Evolutionary conservation across 1,284 basidiomycete species (phyloP), one percentile per base, ranked within the genome.

Genomic region (Coriolopsis trogii): DNA sequence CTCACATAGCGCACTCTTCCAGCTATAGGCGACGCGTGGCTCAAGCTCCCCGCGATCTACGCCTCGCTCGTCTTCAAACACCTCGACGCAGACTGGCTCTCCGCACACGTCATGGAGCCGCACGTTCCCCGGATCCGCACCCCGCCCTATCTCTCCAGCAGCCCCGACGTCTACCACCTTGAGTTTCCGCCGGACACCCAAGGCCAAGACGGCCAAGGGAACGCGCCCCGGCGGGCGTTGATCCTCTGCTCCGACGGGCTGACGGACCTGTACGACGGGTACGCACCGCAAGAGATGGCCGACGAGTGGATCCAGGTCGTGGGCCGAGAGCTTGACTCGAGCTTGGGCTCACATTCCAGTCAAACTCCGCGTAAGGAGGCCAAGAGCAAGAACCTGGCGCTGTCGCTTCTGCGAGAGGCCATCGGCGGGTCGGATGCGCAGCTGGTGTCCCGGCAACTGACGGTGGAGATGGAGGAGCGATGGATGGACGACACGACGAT

Each of bases 401-500:
- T 85, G 23, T 66, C 66, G 44, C 67, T 87, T 31, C 69, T 87
- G 20, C 74, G 82, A 3, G 76, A 85, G 42, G 80, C 74, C 1
- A 70, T 87, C 28, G 85, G 85, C 3, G 84, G 82, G 4, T 66
- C 73, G 10, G 76, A 85, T 59, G 55, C 63, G 20, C 70, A 77
- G 20, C 67, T 72, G 20, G 73, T 79, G 13, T 86, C 84, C n/a
- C 72, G 77, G 49, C 75, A 78, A 57, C 63, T 87, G 41, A 85
- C 84, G 9, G 75, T 87, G 36, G 84, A 87, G 64, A 82, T 83
- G 76, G 72, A 75, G 34, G 76, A 75, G 33, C 74, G 76, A 52
- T 87, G 85, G 85, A 81, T 86, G 73, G 85, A 87, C 65, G 85
- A 87, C 64, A 80, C 82, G n/a, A 87, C 84, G 0, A 74, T 87